phyloP scores from a whole-genome alignment of 2,329 filamentous ascomycete genomes.

The Fusarium domesticum region DNA sequence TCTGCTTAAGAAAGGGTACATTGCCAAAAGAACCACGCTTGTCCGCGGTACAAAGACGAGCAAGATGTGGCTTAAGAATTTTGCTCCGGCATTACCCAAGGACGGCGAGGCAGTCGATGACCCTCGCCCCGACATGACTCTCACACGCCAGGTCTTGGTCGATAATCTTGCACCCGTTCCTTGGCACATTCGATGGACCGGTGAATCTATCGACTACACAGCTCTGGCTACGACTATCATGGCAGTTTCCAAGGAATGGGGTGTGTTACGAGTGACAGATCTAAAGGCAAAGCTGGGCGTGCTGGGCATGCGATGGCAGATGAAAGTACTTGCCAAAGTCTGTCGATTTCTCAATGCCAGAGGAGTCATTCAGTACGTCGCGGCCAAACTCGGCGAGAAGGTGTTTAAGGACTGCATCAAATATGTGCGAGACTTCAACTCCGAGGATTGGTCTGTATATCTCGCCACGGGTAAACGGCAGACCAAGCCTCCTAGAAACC shows the following conservation, averaged over 20 bases:
- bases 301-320: slow-evolving; percentile 53
- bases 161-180: slow-evolving; percentile 52
- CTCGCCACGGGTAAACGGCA: slow-evolving; percentile 47
- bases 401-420: slow-evolving; percentile 62
- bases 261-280: slow-evolving; percentile 56
- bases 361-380: slow-evolving; percentile 56
- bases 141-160: slow-evolving; percentile 40
- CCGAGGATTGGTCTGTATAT: slow-evolving; percentile 56
- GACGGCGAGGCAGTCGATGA: slow-evolving; percentile 28
- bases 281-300: slow-evolving; percentile 57
- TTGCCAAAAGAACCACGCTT: slow-evolving; percentile 58
- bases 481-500: slow-evolving; percentile 27
- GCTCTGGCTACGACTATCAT: slow-evolving; percentile 56
- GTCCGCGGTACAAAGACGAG: slow-evolving; percentile 59
- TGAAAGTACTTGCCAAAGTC: slow-evolving; percentile 58
- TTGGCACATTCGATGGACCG: slow-evolving; percentile 56
- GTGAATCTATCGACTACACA: slow-evolving; percentile 56
- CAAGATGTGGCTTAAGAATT: slow-evolving; percentile 58
- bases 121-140: slow-evolving; percentile 35
- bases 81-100: slow-evolving; percentile 47
- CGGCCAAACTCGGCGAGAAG: slow-evolving; percentile 51
- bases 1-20: slow-evolving; percentile 58
- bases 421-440: slow-evolving; percentile 53
- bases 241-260: slow-evolving; percentile 56
- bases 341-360: slow-evolving; percentile 56